Base-by-base conservation (phyloP, 208 protist genomes). In the Acanthamoeba triangularis region DNA sequence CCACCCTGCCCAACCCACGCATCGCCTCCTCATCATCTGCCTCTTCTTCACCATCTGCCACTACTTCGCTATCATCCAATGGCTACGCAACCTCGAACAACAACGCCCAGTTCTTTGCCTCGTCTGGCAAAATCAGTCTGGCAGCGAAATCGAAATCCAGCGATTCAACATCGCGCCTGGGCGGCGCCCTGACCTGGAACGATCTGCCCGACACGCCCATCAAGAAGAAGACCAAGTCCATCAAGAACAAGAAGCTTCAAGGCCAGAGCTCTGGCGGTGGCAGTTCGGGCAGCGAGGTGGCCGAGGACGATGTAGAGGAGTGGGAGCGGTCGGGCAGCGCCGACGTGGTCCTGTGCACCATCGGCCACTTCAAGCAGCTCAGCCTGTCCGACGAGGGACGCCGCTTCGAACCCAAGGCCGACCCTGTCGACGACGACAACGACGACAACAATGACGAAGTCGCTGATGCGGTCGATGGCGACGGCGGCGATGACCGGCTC, bases 351-450 rank as follows among this genome's bases (percentile, higher is more conserved):
- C 63, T 16, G 23, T 82, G 74, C 74, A 82, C 74, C 13, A 82
- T 82, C 74, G 74, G 74, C 37, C 74, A 82, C 37, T 82, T 82
- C 74, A 47, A 52, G 56, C 56, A 63, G 37, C 74, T 82, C 37
- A 82, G 74, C 37, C 74, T 82, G 20, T 82, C 74, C 74, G 20
- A 47, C 65, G 33, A 76, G 35, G 25, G 67, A 76, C 67, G 67
- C 33, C 20, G 20, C 41, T 7, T 7, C 41, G 74, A 49, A 1
- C 20, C 18, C 74, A 18, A 25, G 20, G 74, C 16, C 41, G 20
- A 10, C 10, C 28, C 33, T 3, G 74, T 54, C 74, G 74, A 25
- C 7, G 41, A 54, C 14, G 74, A 52, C n/a, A 7, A 78, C 16
- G 74, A n/a, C 14, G 28, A 82, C 5, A 7, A 7, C 20, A 0